Conservation (phyloP, 2,329 filamentous ascomycete genomes). For the Lojkania enalia region DNA sequence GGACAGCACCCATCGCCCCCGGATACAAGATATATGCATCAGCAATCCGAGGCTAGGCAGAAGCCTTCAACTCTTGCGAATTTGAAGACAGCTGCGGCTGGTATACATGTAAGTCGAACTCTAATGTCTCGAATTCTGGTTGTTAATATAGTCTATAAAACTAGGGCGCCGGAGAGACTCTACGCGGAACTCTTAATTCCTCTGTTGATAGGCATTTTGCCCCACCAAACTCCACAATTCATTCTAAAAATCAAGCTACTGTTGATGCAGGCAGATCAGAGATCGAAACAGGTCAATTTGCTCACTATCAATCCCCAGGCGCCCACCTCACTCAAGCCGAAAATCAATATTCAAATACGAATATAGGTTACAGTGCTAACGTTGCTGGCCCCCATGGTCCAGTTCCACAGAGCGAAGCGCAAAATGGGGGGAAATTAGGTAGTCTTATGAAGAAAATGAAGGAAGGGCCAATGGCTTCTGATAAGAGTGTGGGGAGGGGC, state of each 20-base stretch:
- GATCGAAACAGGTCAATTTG: constrained; percentile 29
- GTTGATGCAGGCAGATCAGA: constrained; percentile 38
- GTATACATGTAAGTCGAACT: constrained; percentile 37
- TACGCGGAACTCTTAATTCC: constrained; percentile 40
- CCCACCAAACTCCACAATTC: constrained; percentile 26
- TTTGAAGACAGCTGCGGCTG: constrained; percentile 38
- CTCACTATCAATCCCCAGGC: constrained; percentile 11
- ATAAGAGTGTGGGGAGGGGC: constrained; percentile 1
- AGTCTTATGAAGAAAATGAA: constrained; percentile 41
- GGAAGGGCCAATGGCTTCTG: constrained; percentile 26
- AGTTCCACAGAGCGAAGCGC: constrained; percentile 15
- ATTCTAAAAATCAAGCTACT: constrained; percentile 38
- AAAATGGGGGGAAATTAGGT: constrained; percentile 30
- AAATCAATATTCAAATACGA: constrained; percentile 13
- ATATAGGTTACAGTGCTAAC: constrained; percentile 1
- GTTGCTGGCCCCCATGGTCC: constrained; percentile 20
- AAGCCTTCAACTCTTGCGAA: constrained; percentile 36
- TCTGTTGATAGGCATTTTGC: constrained; percentile 36
- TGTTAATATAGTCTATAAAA: not conserved
- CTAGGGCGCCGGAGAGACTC: constrained; percentile 42
- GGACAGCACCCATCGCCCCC: constrained; percentile 24
- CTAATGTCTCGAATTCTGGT: not conserved
- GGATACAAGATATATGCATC: constrained; percentile 24
- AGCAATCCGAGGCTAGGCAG: constrained; percentile 1
- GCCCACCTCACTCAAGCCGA: not conserved